These are phyloP conservation scores for Botrytis cinerea DNA, from an alignment of 2,329 filamentous ascomycete species.

Conservation along the genomic window DNA sequence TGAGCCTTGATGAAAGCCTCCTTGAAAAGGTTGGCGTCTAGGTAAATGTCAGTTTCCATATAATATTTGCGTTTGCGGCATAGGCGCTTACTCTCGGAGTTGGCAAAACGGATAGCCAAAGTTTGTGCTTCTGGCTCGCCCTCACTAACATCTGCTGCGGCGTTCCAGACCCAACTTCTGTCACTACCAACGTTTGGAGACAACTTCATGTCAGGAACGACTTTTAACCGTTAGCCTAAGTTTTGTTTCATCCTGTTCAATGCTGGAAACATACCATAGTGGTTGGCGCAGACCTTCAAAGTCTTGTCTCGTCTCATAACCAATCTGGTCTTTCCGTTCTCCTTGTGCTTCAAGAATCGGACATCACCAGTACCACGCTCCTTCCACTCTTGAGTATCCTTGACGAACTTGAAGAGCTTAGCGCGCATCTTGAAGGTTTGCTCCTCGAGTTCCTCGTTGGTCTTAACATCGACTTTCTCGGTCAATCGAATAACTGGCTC, in stretches of 20 bases:
- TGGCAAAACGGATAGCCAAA: conserved; percentile 95
- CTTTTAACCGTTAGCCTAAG: conserved; percentile 50
- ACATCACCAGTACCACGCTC: conserved; percentile 98
- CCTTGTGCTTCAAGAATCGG: conserved; percentile 95
- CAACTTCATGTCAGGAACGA: conserved; percentile 98
- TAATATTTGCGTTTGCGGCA: not conserved
- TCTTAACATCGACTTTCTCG: conserved; percentile 95
- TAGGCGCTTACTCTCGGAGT: conserved; percentile 80
- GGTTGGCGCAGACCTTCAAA: conserved; percentile 99
- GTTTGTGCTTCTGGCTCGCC: conserved; percentile 96
- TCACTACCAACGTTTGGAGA: conserved; percentile 97
- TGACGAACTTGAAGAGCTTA: conserved; percentile 98
- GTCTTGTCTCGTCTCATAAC: conserved; percentile 99
- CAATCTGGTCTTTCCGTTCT: conserved; percentile 94
- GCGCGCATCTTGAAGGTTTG: conserved; percentile 99
- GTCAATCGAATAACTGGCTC: conserved; percentile 95
- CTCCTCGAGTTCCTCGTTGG: conserved; percentile 97
- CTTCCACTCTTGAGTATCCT: conserved; percentile 94
- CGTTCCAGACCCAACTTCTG: conserved; percentile 99
- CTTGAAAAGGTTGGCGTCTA: conserved; percentile 97
- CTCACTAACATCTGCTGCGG: conserved; percentile 95
- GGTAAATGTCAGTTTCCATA: conserved; percentile 33
- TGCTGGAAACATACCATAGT: conserved; percentile 75
- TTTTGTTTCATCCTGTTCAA: not conserved
- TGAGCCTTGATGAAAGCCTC: conserved; percentile 96